Evolutionary conservation across 208 protist species (phyloP).

Genomic region (Polymyxa betae): DNA sequence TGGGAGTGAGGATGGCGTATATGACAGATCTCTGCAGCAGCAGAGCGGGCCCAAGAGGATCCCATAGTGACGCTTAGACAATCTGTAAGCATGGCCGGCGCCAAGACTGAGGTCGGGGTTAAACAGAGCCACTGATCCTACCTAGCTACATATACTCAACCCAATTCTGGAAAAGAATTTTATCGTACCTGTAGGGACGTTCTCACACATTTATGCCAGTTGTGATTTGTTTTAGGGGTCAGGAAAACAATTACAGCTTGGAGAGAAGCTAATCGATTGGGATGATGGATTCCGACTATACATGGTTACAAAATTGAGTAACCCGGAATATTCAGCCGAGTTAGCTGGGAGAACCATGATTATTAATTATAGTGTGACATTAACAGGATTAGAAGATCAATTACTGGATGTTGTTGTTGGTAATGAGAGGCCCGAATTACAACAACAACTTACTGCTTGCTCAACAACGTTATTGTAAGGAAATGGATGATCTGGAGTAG

Average conservation of each 20-base stretch:
- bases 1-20: no score
- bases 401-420: conserved; percentile 96
- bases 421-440: conserved; percentile 92
- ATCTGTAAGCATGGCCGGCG: no score
- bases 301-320: conserved; percentile 95
- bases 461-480: no score
- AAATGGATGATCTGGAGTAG: no score
- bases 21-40: no score
- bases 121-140: no score
- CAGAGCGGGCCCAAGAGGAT: no score
- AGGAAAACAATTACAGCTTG: conserved; percentile 62
- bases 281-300: conserved; percentile 89
- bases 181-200: neutral
- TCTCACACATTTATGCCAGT: neutral
- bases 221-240: conserved; percentile 52
- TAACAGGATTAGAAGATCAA: conserved; percentile 95
- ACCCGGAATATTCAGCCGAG: conserved; percentile 96
- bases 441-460: no score
- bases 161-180: conserved; percentile 93
- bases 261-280: conserved; percentile 93
- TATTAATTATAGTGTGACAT: conserved; percentile 98
- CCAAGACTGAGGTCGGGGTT: no score
- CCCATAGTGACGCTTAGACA: no score
- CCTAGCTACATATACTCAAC: no score
- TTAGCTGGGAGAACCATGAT: conserved; percentile 95